These are phyloP conservation scores for Debaryomyces fabryi DNA, from an alignment of 1,139 yeast genomes.

Conservation along the genomic window DNA sequence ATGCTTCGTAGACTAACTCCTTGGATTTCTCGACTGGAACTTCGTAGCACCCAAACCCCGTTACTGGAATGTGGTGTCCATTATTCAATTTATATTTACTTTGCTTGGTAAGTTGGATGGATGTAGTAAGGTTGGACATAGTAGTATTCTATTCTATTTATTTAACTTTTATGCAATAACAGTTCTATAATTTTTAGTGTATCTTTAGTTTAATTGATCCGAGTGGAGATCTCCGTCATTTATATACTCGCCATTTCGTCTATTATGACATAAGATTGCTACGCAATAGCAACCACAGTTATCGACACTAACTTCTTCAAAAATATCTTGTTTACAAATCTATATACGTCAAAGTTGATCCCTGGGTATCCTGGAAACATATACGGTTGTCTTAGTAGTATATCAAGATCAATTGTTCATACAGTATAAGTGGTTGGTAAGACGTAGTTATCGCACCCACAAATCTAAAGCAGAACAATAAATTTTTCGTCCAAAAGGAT, in stretches of 20 bases:
- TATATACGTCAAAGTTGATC: not conserved
- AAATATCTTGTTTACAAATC: not conserved
- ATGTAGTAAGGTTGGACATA: constrained; percentile 28
- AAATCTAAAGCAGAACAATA: not conserved
- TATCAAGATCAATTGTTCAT: not conserved
- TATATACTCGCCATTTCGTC: not conserved
- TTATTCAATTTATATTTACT: constrained; percentile 38
- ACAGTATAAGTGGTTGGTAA: not conserved
- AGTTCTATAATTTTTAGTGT: not conserved
- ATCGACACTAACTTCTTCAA: not conserved
- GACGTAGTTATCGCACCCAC: not conserved
- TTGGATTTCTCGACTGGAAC: constrained; percentile 28
- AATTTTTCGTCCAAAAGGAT: not conserved
- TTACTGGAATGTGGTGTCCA: constrained; percentile 42
- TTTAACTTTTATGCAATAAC: not conserved
- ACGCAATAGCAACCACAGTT: constrained; percentile 6
- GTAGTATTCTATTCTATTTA: not conserved
- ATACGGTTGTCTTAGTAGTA: not conserved
- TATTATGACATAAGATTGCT: not conserved
- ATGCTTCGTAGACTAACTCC: constrained; percentile 40
- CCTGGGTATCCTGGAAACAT: not conserved
- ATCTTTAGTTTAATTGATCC: not conserved
- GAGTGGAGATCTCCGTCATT: not conserved
- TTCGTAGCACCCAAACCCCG: constrained; percentile 42
- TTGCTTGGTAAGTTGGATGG: constrained; percentile 33